Base-by-base conservation (phyloP, 2,329 filamentous ascomycete species). In the Xylariaceae sp. region DNA sequence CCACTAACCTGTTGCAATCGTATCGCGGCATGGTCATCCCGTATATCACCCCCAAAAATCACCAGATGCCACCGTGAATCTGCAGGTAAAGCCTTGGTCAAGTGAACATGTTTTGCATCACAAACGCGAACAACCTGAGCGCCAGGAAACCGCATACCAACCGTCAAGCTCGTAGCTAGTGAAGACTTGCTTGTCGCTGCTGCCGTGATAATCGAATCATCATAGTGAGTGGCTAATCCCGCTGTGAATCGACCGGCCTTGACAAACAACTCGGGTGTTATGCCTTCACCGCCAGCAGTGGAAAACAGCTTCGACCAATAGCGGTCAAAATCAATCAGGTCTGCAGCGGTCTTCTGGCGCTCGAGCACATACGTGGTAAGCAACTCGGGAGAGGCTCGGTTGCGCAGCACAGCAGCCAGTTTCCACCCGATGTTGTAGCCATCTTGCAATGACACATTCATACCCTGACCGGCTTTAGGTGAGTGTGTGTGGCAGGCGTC, bases 401-500 rank as follows among this genome's bases (percentile, higher is more conserved):
- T 77, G 10, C 70, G 75, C 1, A 84, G 68, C 0, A 84, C 73
- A 30, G 76, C 73, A 0, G 75, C 80, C 5, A 86, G 73, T 65
- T 86, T 86, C 82, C 82, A 85, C 4, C 82, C 83, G 55, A 85
- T 78, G 58, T 85, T 85, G 65, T 84, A 82, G 4, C 84, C 85
- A 62, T 88, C 85, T 65, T 87, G 84, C 60, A 88, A 71, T 11
- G 78, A 77, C 37, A 82, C 79, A 54, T 84, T 84, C 81, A 84
- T 84, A 1, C 82, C 85, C 71, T 88, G 85, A 0, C 85, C 85
- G 0, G 84, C 84, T 70, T 88, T 88, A 4, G 85, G 85, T 1
- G 81, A 84, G 67, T 88, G 85, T 0, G 85, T 88, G 66, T 88
- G 85, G 65, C 83, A 86, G 2, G 85, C 84, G 65, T 88, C 85